These are phyloP conservation scores for Ajuga reptans DNA, from an alignment of 305 asterid species.

Conservation along the genomic window DNA sequence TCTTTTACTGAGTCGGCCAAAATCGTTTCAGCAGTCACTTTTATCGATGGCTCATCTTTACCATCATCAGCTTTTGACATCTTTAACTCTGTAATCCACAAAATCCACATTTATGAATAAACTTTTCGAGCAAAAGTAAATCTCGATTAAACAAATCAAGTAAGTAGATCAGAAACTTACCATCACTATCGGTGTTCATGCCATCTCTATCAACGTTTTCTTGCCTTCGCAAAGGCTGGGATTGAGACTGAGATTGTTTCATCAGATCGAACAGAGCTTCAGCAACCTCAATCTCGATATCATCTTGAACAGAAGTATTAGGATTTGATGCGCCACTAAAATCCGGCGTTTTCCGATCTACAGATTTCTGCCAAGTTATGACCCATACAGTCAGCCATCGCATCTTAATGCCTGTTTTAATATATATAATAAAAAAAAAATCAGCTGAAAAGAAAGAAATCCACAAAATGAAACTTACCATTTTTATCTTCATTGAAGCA, in stretches of 20 bases:
- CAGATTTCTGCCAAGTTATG: conserved; percentile 32
- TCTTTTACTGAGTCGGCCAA: conserved; percentile 29
- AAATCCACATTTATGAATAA: conserved; percentile 30
- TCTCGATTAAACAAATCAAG: conserved; percentile 3
- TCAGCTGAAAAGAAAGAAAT: not conserved
- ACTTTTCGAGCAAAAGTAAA: not conserved
- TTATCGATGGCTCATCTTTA: conserved; percentile 31
- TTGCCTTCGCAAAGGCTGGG: conserved; percentile 26
- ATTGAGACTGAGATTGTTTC: conserved; percentile 44
- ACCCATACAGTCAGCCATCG: conserved; percentile 11
- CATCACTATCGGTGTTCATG: conserved; percentile 26
- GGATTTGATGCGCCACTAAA: conserved; percentile 19
- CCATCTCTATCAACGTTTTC: conserved; percentile 25
- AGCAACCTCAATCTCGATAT: conserved; percentile 61
- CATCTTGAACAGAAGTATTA: conserved; percentile 35
- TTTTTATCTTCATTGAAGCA: conserved; percentile 36
- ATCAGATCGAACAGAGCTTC: conserved; percentile 69
- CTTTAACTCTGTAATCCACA: conserved; percentile 36
- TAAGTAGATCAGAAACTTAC: conserved; percentile 17
- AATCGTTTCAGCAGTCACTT: conserved; percentile 26
- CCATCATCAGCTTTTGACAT: conserved; percentile 31
- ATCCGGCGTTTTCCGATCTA: conserved; percentile 27
- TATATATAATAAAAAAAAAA: no score
- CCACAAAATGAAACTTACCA: conserved; percentile 26
- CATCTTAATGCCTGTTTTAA: not conserved